phyloP scores from a whole-genome alignment of 352 stramenopile species.

The Phytophthora kernoviae region DNA sequence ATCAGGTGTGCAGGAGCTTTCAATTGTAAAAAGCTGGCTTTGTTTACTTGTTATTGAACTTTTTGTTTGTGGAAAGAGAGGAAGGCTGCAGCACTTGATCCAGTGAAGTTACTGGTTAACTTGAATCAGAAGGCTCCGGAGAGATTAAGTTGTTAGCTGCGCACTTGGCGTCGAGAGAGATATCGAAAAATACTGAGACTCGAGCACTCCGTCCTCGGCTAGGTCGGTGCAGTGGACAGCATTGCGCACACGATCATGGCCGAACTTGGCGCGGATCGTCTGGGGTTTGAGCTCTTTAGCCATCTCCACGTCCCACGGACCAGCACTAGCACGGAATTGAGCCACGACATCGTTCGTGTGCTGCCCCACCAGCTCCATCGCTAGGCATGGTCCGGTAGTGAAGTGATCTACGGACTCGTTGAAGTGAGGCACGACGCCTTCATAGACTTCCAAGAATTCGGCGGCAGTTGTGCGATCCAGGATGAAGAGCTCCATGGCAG shows the following conservation, averaged over 20 bases:
- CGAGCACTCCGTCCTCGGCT: slow-evolving; percentile 86
- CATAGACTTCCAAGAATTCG: slow-evolving; percentile 93
- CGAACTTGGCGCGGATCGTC: slow-evolving; percentile 91
- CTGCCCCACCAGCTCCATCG: slow-evolving; percentile 86
- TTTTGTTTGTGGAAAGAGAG: slow-evolving; percentile 4
- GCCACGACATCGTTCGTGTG: slow-evolving; percentile 57
- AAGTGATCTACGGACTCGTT: slow-evolving; percentile 91
- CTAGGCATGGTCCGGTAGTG: slow-evolving; percentile 86
- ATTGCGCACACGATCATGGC: slow-evolving; percentile 87
- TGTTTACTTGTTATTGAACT: neutral
- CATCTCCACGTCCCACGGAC: slow-evolving; percentile 93
- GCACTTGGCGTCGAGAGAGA: slow-evolving; percentile 78
- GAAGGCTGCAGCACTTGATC: no score
- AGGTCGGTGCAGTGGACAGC: slow-evolving; percentile 95
- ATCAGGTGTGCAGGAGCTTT: neutral
- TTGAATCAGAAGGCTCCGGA: neutral
- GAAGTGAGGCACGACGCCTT: slow-evolving; percentile 93
- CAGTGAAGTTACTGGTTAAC: neutral
- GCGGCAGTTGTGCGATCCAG: slow-evolving; percentile 86
- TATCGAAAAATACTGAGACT: slow-evolving; percentile 94
- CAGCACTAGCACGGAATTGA: slow-evolving; percentile 84
- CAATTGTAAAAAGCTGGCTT: neutral
- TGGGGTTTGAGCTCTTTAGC: slow-evolving; percentile 91
- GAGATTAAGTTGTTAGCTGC: slow-evolving; percentile 14
- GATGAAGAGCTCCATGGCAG: slow-evolving; percentile 89